Base-by-base conservation (phyloP, 2,329 filamentous ascomycete species). In the Monilinia fructigena region DNA sequence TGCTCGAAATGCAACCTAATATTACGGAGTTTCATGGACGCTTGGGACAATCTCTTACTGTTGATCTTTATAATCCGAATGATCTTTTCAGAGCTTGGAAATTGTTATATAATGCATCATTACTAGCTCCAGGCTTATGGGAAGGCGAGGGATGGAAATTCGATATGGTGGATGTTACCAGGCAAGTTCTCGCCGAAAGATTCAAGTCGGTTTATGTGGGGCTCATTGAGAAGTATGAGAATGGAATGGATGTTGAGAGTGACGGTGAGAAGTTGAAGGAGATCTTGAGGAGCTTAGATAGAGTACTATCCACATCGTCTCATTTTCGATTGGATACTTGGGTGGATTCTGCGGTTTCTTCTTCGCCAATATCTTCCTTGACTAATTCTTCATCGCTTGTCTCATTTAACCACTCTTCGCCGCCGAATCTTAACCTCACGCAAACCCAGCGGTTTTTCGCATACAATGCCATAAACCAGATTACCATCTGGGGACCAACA, bases 401-500 rank as follows among this genome's bases (percentile, higher is more conserved):
- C 3, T 47, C 42, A n/a, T 7, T 20, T 0, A 2, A 5, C 4
- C 1, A 5, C 20, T 23, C 40, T 6, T 8, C 20, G 10, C 11
- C 3, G 18, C 35, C 2, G 4, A n/a, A n/a, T 55, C 10, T 11
- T 23, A 50, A 50, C 31, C 53, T 20, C 12, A 59, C 55, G 3
- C 26, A 16, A 31, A 47, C 18, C 11, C 40, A 47, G n/a, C 4
- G 16, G 2, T 59, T 59, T 18, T 59, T 59, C 10, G 76, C 79
- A 6, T 81, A 80, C 72, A 77, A 82, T 55, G 81, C 82, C 8
- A 76, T 80, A 16, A 83, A 83, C 59, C 82, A 83, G 67, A 75
- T 84, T 66, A 83, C 82, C 7, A 75, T 81, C 14, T 84, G 82
- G 82, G 81, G 81, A 0, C 81, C 81, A 0, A 72, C 70, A 0